These are phyloP conservation scores for Fonsecaea erecta DNA, from an alignment of 2,329 filamentous ascomycete genomes.

Conservation along the genomic window DNA sequence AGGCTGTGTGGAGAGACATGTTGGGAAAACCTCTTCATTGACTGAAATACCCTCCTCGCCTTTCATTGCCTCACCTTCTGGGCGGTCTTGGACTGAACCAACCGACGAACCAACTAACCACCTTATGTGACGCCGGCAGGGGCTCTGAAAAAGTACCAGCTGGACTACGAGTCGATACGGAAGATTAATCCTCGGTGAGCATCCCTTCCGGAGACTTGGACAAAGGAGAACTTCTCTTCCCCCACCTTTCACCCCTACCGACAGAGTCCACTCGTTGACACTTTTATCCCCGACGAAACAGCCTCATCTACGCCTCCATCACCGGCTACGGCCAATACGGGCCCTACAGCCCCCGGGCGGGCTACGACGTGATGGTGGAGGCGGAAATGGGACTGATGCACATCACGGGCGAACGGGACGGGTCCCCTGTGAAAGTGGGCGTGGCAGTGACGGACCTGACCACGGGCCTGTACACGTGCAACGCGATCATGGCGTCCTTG, in stretches of 20 bases:
- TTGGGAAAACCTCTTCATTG: neutral
- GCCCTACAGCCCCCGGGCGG: constrained; percentile 82
- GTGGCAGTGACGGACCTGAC: constrained; percentile 97
- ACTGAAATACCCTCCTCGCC: neutral
- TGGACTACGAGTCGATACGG: constrained; percentile 83
- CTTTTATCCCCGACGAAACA: constrained; percentile 26
- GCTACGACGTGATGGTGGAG: constrained; percentile 99
- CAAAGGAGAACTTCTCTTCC: neutral
- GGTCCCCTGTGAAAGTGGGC: constrained; percentile 93
- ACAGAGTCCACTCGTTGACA: neutral
- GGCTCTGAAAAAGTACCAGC: constrained; percentile 77
- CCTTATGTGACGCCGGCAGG: constrained; percentile 12
- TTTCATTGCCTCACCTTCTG: too few relatives aligned
- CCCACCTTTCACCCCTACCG: neutral
- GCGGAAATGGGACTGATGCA: constrained; percentile 98
- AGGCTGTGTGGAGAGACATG: neutral
- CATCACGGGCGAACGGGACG: constrained; percentile 87
- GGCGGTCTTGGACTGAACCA: too few relatives aligned
- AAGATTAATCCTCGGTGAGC: constrained; percentile 71
- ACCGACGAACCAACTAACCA: neutral
- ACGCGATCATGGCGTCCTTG: constrained; percentile 92
- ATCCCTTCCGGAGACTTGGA: neutral
- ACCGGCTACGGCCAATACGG: constrained; percentile 97
- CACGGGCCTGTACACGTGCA: constrained; percentile 91
- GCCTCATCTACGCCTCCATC: constrained; percentile 90